A percentile compares a stretch with the other conserved stretches of the same genome.
These are phyloP conservation scores for Heterobasidion irregulare DNA, from an alignment of 1,284 basidiomycete genomes.

Conservation along the genomic window DNA sequence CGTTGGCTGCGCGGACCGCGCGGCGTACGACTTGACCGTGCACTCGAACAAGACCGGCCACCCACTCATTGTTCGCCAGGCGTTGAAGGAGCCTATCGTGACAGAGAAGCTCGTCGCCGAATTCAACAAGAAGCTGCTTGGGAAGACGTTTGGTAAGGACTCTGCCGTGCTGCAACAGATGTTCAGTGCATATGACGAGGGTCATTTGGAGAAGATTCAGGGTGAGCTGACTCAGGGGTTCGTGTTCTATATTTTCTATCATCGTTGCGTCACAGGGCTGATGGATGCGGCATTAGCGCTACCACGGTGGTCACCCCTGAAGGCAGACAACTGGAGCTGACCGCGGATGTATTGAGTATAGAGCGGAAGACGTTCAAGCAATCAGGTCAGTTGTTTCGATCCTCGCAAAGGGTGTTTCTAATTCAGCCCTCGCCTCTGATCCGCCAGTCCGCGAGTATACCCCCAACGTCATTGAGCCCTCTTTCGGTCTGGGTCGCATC, in stretches of 20 bases:
- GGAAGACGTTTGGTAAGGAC: constrained; percentile 87
- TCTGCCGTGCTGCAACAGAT: constrained; percentile 66
- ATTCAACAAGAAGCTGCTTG: constrained; percentile 86
- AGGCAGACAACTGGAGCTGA: constrained; percentile 67
- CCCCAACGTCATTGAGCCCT: constrained; percentile 98
- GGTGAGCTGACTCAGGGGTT: constrained; percentile 73
- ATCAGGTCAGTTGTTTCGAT: constrained; percentile 49
- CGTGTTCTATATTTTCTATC: constrained; percentile 17
- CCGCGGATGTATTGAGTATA: constrained; percentile 72
- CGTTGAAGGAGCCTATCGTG: constrained; percentile 74
- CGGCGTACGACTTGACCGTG: constrained; percentile 85
- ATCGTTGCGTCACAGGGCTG: background rate
- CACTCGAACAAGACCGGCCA: constrained; percentile 52
- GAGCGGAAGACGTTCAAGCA: constrained; percentile 87
- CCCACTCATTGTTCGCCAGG: constrained; percentile 76
- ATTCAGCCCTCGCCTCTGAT: constrained; percentile 1
- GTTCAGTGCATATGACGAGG: constrained; percentile 66
- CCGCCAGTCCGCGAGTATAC: constrained; percentile 83
- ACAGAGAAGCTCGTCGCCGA: constrained; percentile 69
- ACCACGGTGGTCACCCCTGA: constrained; percentile 44
- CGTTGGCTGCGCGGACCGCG: constrained; percentile 98
- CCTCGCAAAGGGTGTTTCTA: background rate
- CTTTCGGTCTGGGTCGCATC: constrained; percentile 96
- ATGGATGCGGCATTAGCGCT: constrained; percentile 25
- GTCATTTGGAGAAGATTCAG: constrained; percentile 62